Percentiles rank a stretch among this genome's conserved stretches.
Evolutionary conservation across 768 basidiomycete genomes (phyloP).

Genomic region (Serendipita sp.): DNA sequence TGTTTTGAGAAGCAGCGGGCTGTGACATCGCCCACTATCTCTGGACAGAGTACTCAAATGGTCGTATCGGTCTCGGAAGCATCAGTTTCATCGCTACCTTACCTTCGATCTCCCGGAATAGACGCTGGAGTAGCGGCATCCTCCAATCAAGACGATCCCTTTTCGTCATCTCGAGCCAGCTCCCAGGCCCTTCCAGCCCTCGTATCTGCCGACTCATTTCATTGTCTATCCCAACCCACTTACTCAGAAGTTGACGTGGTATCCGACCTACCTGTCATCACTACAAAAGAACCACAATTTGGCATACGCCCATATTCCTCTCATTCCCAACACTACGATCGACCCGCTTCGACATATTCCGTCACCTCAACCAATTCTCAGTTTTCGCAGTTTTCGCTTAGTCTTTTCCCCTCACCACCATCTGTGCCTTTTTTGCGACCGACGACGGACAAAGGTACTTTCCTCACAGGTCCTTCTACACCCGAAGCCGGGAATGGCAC

Average conservation of each 20-base stretch:
- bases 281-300: neutral
- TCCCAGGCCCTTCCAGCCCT: neutral
- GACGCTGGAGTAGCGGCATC: neutral
- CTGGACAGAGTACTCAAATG: neutral
- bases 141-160: too few species aligned
- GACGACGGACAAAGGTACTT: constrained; percentile 2
- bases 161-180: neutral
- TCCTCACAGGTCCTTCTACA: neutral
- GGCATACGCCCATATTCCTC: neutral
- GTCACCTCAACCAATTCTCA: neutral
- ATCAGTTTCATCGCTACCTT: neutral
- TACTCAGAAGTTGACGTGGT: neutral
- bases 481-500: neutral
- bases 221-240: neutral
- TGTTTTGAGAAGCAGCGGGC: too few species aligned
- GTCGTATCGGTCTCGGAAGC: neutral
- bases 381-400: neutral
- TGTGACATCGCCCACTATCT: neutral
- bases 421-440: neutral
- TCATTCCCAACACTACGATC: neutral
- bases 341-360: neutral
- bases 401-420: neutral
- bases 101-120: neutral
- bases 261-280: neutral
- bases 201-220: neutral